Evolutionary conservation across 495 filamentous ascomycete species (phyloP).

Genomic region (Penicillium waksmanii): DNA sequence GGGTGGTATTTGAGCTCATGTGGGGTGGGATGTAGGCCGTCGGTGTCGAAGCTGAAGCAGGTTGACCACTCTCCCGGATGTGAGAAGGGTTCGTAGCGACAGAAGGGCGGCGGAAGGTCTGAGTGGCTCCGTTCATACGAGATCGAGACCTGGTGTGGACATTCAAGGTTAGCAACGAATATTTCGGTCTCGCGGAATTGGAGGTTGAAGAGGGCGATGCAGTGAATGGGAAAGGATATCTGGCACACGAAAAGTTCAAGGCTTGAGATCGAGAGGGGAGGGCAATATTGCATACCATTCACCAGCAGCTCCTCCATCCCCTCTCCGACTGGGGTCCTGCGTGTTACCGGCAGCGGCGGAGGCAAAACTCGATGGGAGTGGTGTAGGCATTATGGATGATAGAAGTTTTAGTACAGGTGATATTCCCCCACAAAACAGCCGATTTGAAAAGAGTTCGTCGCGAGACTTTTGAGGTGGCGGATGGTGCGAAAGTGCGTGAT

Average conservation of each 20-base stretch:
- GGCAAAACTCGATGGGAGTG: slow-evolving; percentile 81
- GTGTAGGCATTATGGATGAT: slow-evolving; percentile 66
- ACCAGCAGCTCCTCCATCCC: slow-evolving; percentile 57
- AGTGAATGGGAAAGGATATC: not conserved
- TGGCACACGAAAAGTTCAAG: slow-evolving; percentile 1
- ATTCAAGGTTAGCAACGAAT: slow-evolving; percentile 30
- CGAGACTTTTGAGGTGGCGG: slow-evolving; percentile 30
- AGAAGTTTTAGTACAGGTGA: slow-evolving; percentile 24
- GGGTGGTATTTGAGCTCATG: slow-evolving; percentile 53
- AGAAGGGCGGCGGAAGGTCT: slow-evolving; percentile 85
- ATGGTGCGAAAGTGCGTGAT: slow-evolving; percentile 24
- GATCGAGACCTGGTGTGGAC: slow-evolving; percentile 57
- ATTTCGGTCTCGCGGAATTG: slow-evolving; percentile 16
- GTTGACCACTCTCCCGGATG: slow-evolving; percentile 51
- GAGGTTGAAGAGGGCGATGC: not conserved
- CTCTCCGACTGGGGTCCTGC: slow-evolving; percentile 55
- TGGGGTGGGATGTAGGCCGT: slow-evolving; percentile 65
- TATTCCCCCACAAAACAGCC: slow-evolving; percentile 29
- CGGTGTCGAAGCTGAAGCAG: slow-evolving; percentile 52
- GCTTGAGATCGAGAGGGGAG: slow-evolving; percentile 10
- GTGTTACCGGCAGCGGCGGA: slow-evolving; percentile 78
- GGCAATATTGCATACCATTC: slow-evolving; percentile 55
- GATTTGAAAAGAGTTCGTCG: slow-evolving; percentile 26
- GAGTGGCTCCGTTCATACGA: slow-evolving; percentile 77
- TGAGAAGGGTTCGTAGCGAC: slow-evolving; percentile 64